Conservation (phyloP, 73 alveolate species). For the Uronychia setigera region DNA sequence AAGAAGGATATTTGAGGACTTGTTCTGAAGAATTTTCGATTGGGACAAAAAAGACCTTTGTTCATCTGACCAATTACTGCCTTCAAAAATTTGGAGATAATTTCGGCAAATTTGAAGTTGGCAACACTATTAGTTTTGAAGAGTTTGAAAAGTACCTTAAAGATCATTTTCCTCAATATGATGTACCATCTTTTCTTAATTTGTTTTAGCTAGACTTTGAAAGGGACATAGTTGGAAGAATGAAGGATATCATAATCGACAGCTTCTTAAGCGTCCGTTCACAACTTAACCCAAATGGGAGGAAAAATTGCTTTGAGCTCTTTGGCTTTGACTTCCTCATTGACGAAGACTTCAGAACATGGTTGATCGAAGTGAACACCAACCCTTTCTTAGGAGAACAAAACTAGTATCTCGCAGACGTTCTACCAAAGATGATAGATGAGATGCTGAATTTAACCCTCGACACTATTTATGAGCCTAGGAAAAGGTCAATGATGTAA, state of each 20-base stretch:
- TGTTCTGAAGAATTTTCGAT: constrained; percentile 75
- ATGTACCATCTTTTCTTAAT: neutral
- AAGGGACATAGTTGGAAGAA: constrained; percentile 80
- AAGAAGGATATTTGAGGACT: constrained; percentile 67
- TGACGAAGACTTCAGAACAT: constrained; percentile 90
- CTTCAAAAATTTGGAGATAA: constrained; percentile 73
- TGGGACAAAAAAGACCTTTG: constrained; percentile 65
- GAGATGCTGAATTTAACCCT: constrained; percentile 78
- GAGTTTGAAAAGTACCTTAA: constrained; percentile 75
- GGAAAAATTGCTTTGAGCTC: constrained; percentile 81
- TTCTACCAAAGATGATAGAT: constrained; percentile 92
- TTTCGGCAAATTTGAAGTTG: constrained; percentile 85
- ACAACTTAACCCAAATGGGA: constrained; percentile 68
- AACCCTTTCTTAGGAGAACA: constrained; percentile 91
- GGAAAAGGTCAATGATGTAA: neutral
- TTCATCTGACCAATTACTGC: constrained; percentile 91
- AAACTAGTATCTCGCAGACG: constrained; percentile 73
- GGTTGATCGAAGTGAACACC: constrained; percentile 92
- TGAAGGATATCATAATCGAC: constrained; percentile 87
- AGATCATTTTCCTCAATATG: constrained; percentile 61
- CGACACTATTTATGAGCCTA: constrained; percentile 61
- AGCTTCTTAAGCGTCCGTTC: constrained; percentile 70
- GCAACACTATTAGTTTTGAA: constrained; percentile 84
- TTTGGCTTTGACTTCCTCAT: constrained; percentile 90
- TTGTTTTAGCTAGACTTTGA: constrained; percentile 52